These are phyloP conservation scores for Haplosporangium sp. DNA, from an alignment of 371 early-diverging fungal genomes.

Conservation along the genomic window DNA sequence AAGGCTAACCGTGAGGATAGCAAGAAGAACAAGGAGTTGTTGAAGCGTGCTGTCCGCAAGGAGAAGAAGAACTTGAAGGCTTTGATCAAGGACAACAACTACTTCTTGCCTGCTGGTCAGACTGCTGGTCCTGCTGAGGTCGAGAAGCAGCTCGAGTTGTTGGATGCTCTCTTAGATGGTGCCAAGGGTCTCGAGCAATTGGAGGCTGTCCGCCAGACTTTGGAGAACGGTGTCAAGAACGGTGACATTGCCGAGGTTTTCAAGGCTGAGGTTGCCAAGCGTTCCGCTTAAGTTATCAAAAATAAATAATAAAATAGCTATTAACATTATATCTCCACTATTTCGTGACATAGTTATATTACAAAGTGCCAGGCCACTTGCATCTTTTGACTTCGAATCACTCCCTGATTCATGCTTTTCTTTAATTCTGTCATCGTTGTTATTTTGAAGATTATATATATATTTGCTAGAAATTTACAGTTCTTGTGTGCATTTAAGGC, in stretches of 20 bases:
- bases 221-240: slow-evolving; percentile 68
- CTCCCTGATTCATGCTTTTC: no score
- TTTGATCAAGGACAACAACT: slow-evolving; percentile 84
- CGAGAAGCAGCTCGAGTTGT: slow-evolving; percentile 70
- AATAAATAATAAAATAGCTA: neutral
- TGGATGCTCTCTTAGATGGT: slow-evolving; percentile 79
- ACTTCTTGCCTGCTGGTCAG: slow-evolving; percentile 72
- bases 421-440: no score
- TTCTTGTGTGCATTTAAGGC: slow-evolving; percentile 16
- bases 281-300: slow-evolving; percentile 24
- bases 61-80: slow-evolving; percentile 92
- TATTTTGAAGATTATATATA: no score
- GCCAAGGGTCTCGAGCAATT: slow-evolving; percentile 70
- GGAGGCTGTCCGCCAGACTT: slow-evolving; percentile 65
- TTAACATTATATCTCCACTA: no score
- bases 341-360: no score
- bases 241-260: slow-evolving; percentile 68
- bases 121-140: slow-evolving; percentile 70
- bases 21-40: slow-evolving; percentile 79
- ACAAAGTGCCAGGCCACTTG: no score
- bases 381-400: no score
- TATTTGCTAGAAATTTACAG: no score
- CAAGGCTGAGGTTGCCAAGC: slow-evolving; percentile 58
- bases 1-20: slow-evolving; percentile 76
- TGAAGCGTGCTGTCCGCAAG: slow-evolving; percentile 88